phyloP scores from a whole-genome alignment of 495 filamentous ascomycete genomes.

The Acidiella bohemica region DNA sequence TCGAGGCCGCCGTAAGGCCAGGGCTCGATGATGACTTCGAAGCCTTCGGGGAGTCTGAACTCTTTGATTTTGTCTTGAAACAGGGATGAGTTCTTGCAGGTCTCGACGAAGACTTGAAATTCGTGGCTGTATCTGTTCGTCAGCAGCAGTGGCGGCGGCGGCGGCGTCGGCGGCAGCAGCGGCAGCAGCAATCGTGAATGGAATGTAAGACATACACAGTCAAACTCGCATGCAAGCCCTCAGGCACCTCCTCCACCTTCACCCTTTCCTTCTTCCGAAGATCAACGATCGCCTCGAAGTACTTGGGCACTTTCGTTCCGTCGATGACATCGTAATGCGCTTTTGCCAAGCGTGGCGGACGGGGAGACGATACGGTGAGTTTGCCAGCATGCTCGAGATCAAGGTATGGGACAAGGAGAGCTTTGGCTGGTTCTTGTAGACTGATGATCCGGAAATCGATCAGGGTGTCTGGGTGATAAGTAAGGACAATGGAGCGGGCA shows the following conservation, averaged over 20 bases:
- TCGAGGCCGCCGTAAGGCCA: constrained; percentile 59
- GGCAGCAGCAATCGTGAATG: too few species aligned
- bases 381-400: constrained; percentile 38
- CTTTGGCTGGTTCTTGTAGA: constrained; percentile 40
- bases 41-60: constrained; percentile 48
- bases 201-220: constrained; percentile 36
- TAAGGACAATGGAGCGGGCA: constrained; percentile 36
- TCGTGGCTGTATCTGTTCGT: constrained; percentile 47
- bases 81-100: constrained; percentile 44
- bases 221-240: constrained; percentile 46
- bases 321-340: constrained; percentile 55
- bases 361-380: constrained; percentile 34
- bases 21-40: constrained; percentile 53
- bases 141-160: too few species aligned
- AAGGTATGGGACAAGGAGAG: constrained; percentile 35
- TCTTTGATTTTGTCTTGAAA: constrained; percentile 48
- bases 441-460: constrained; percentile 42
- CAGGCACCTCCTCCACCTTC: constrained; percentile 41
- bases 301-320: constrained; percentile 41
- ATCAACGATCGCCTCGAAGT: constrained; percentile 51
- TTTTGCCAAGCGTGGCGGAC: constrained; percentile 46
- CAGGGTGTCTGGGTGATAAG: constrained; percentile 31
- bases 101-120: constrained; percentile 48
- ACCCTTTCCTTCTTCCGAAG: constrained; percentile 36
- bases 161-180: too few species aligned